These are phyloP conservation scores for Tremellales sp. DNA, from an alignment of 1,284 basidiomycete species.

Conservation along the genomic window DNA sequence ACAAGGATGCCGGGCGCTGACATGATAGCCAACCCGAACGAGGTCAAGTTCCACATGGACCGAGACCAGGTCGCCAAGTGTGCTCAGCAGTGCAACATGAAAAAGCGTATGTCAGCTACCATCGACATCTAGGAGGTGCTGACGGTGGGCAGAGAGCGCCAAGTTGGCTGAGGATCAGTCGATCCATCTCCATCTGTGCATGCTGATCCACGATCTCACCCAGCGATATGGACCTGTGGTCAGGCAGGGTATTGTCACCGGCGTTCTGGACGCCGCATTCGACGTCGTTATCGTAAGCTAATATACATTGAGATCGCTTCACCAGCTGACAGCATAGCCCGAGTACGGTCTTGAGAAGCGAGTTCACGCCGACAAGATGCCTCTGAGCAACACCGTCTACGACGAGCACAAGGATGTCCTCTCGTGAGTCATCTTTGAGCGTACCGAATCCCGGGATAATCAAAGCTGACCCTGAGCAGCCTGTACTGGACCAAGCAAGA, in stretches of 20 bases:
- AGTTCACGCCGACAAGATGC: slow-evolving; percentile 98
- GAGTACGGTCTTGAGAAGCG: slow-evolving; percentile 98
- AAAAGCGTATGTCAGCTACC: slow-evolving; percentile 34
- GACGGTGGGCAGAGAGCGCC: slow-evolving; percentile 50
- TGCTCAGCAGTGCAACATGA: slow-evolving; percentile 97
- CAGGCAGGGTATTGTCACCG: slow-evolving; percentile 86
- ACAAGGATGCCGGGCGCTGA: background rate
- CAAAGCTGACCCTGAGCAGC: slow-evolving; percentile 14
- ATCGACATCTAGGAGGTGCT: background rate
- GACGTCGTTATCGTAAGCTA: slow-evolving; percentile 63
- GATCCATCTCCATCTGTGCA: slow-evolving; percentile 88
- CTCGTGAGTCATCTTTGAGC: slow-evolving; percentile 22
- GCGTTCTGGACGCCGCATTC: slow-evolving; percentile 91
- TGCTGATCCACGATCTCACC: slow-evolving; percentile 83
- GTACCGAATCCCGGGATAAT: too few species aligned
- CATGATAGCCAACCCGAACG: slow-evolving; percentile 43
- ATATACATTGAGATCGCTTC: slow-evolving; percentile 1
- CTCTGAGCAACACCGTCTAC: slow-evolving; percentile 91
- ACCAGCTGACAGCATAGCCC: slow-evolving; percentile 47
- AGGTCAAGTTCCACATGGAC: slow-evolving; percentile 92
- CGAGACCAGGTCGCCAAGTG: slow-evolving; percentile 95
- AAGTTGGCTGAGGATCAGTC: slow-evolving; percentile 93
- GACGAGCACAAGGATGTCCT: slow-evolving; percentile 87
- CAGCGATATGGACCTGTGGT: slow-evolving; percentile 91
- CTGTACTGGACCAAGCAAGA: slow-evolving; percentile 75